These are phyloP conservation scores for Marvania coccoides DNA, from an alignment of 139 green algal species.

Conservation along the genomic window DNA sequence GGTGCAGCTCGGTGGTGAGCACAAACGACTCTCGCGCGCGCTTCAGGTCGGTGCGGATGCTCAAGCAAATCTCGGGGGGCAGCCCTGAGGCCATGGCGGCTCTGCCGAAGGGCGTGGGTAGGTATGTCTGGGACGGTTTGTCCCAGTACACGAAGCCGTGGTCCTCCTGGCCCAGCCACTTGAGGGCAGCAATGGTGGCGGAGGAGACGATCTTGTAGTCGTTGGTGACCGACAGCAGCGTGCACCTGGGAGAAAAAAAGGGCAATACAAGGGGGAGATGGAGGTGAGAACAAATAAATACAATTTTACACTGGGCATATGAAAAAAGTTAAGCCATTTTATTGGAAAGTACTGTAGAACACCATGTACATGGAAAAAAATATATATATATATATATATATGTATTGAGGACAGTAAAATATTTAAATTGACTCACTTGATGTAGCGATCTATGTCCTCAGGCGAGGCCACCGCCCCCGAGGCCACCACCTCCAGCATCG, in stretches of 20 bases:
- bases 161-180: conserved; percentile 52
- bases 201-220: conserved; percentile 26
- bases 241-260: too few species aligned
- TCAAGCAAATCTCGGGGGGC: conserved; percentile 50
- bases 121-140: conserved; percentile 10
- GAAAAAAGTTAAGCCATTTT: too few species aligned
- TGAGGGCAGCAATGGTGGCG: conserved; percentile 41
- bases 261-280: too few species aligned
- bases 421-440: conserved; percentile 19
- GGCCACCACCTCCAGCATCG: conserved; percentile 72
- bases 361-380: too few species aligned
- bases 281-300: too few species aligned
- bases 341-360: too few species aligned
- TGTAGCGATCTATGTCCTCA: conserved; percentile 60
- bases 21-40: conserved; percentile 47
- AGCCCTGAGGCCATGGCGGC: conserved; percentile 53
- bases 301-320: too few species aligned
- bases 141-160: conserved; percentile 33
- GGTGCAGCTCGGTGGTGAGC: conserved; percentile 75
- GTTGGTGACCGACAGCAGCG: conserved; percentile 55
- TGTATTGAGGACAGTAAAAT: background rate
- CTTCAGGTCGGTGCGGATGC: conserved; percentile 53
- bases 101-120: conserved; percentile 50
- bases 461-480: conserved; percentile 47
- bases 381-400: too few species aligned